Conservation (phyloP, 1,139 yeast species). For the Hansenula sp. region DNA sequence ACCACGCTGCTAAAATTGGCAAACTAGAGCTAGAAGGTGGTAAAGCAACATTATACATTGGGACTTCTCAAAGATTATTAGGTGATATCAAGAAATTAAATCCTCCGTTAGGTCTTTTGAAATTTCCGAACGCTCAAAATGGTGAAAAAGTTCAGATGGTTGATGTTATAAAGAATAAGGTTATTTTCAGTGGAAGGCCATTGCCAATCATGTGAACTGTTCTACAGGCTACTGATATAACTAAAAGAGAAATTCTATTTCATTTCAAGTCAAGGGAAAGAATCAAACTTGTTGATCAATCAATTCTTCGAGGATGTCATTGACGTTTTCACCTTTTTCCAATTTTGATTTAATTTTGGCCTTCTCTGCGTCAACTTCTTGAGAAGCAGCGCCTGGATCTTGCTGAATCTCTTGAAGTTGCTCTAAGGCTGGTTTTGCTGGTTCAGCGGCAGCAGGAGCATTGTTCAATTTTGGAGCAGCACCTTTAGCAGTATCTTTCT, state of each 20-base stretch:
- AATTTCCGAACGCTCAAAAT: constrained; percentile 32
- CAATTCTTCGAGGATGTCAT: constrained; percentile 21
- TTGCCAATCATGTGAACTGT: constrained; percentile 71
- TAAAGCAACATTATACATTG: constrained; percentile 54
- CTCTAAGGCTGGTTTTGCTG: constrained; percentile 23
- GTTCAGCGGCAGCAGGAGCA: constrained; percentile 21
- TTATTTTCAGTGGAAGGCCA: constrained; percentile 63
- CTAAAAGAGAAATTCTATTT: background rate
- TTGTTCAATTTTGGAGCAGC: constrained; percentile 4
- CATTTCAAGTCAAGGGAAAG: too few species aligned
- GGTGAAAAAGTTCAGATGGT: constrained; percentile 38
- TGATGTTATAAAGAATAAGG: constrained; percentile 55
- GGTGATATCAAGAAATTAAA: constrained; percentile 55
- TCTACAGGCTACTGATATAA: too few species aligned
- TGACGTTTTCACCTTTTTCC: constrained; percentile 13
- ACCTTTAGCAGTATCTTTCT: too few species aligned
- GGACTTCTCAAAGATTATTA: constrained; percentile 61
- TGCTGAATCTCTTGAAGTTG: constrained; percentile 16
- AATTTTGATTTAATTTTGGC: constrained; percentile 13
- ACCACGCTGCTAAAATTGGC: constrained; percentile 57
- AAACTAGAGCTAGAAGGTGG: constrained; percentile 48
- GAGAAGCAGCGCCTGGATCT: constrained; percentile 2
- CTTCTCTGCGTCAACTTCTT: constrained; percentile 8
- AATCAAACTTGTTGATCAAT: constrained; percentile 9
- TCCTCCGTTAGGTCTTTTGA: constrained; percentile 59